These are phyloP conservation scores for Diplocarpon mali DNA, from an alignment of 2,329 filamentous ascomycete species.

Conservation along the genomic window DNA sequence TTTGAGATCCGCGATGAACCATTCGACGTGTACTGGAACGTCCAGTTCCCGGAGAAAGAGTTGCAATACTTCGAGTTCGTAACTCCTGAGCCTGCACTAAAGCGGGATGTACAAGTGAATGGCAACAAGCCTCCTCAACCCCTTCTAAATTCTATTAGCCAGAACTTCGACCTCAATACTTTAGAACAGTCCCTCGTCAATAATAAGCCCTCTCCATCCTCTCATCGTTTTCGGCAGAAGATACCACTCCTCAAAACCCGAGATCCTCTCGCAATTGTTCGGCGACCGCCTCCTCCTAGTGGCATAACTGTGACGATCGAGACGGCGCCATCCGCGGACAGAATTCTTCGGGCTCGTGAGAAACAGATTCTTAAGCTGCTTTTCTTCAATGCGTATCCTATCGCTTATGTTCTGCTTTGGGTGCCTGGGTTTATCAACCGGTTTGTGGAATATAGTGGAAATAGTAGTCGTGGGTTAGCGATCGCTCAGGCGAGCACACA, in stretches of 20 bases:
- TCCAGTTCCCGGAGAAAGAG: not conserved
- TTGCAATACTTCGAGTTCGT: too few relatives aligned
- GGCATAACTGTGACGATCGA: not conserved
- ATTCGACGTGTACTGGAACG: constrained; percentile 1
- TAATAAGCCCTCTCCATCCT: not conserved
- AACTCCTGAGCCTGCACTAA: too few relatives aligned
- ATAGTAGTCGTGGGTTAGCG: too few relatives aligned
- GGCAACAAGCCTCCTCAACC: too few relatives aligned
- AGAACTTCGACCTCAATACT: too few relatives aligned
- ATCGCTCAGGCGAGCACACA: too few relatives aligned
- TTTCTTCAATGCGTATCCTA: constrained; percentile 30
- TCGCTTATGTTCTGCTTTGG: constrained; percentile 31
- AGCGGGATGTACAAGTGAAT: too few relatives aligned
- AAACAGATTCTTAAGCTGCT: constrained; percentile 23
- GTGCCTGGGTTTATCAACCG: constrained; percentile 30
- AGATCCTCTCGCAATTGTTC: constrained; percentile 9
- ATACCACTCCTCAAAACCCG: constrained; percentile 6
- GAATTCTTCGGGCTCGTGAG: constrained; percentile 1
- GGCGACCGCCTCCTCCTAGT: constrained; percentile 3
- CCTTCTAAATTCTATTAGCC: too few relatives aligned
- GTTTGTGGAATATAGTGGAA: not conserved
- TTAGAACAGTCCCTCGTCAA: too few relatives aligned
- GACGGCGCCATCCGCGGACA: not conserved
- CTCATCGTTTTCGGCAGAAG: constrained; percentile 2
- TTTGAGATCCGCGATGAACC: constrained; percentile 8